phyloP scores from a whole-genome alignment of 208 protist species.

The Trypanosoma melophagium region DNA sequence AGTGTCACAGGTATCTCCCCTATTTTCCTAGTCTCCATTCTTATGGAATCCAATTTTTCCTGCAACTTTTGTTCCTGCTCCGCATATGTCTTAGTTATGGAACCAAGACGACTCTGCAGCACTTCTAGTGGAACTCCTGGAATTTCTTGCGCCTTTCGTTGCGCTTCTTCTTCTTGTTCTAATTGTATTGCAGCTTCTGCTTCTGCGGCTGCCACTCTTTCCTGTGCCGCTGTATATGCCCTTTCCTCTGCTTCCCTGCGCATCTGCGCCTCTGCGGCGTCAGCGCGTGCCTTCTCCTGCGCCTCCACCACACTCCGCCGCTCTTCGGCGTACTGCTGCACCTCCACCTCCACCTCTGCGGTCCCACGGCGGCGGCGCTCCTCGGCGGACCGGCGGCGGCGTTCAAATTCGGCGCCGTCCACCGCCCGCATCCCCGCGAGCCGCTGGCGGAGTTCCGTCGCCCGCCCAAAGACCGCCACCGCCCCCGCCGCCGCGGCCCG shows the following conservation, averaged over 20 bases:
- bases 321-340: constrained; percentile 42
- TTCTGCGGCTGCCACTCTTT: background rate
- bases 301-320: constrained; percentile 34
- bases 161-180: constrained; percentile 3
- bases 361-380: constrained; percentile 47
- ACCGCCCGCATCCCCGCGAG: constrained; percentile 36
- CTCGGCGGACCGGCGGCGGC: constrained; percentile 49
- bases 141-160: background rate
- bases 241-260: background rate
- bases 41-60: constrained; percentile 20
- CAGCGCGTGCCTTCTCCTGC: background rate
- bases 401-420: constrained; percentile 51
- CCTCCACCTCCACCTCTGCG: constrained; percentile 66
- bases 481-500: constrained; percentile 53
- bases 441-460: constrained; percentile 39
- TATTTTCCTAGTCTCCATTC: constrained; percentile 4
- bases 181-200: constrained; percentile 6
- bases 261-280: constrained; percentile 1
- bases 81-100: constrained; percentile 15
- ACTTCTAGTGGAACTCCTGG: constrained; percentile 9
- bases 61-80: constrained; percentile 22
- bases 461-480: constrained; percentile 40
- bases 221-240: background rate
- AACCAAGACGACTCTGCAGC: constrained; percentile 14
- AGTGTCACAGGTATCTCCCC: constrained; percentile 4